phyloP scores from a whole-genome alignment of 306 rosid genomes.

The Rosa multiflora region DNA sequence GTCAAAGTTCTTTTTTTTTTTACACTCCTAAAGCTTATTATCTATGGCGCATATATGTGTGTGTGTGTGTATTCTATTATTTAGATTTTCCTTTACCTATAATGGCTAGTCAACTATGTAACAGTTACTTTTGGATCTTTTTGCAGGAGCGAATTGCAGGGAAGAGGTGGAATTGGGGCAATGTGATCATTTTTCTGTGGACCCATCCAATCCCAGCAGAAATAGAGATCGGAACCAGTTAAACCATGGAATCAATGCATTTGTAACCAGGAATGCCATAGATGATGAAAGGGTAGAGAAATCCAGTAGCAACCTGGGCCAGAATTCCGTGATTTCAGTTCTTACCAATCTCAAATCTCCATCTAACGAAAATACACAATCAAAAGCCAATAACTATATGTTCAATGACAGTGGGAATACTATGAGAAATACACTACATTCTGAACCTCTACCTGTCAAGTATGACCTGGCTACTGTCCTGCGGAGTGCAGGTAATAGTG shows the following conservation, averaged over 20 bases:
- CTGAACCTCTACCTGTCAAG: slow-evolving; percentile 33
- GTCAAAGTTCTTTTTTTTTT: slow-evolving; percentile 34
- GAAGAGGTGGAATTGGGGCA: slow-evolving; percentile 34
- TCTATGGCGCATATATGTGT: slow-evolving; percentile 1
- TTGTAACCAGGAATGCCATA: slow-evolving; percentile 30
- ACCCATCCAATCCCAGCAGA: slow-evolving; percentile 24
- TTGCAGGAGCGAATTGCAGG: slow-evolving; percentile 35
- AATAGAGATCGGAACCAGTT: slow-evolving; percentile 36
- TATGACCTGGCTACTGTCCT: slow-evolving; percentile 27
- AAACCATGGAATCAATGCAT: slow-evolving; percentile 34
- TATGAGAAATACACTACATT: slow-evolving; percentile 32
- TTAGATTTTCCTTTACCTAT: slow-evolving; percentile 14
- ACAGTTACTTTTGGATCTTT: slow-evolving; percentile 22
- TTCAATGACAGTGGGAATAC: slow-evolving; percentile 20
- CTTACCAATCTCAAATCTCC: slow-evolving; percentile 28
- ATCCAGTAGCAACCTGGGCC: slow-evolving; percentile 24
- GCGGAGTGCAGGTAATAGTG: slow-evolving; percentile 29
- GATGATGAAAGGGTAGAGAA: slow-evolving; percentile 35
- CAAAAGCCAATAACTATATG: slow-evolving; percentile 26
- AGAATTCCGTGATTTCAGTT: slow-evolving; percentile 35
- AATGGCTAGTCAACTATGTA: slow-evolving; percentile 25
- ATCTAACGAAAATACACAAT: slow-evolving; percentile 13
- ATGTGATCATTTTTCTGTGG: slow-evolving; percentile 25
- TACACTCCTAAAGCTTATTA: slow-evolving; percentile 16
- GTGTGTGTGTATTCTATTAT: background rate